Conservation (phyloP, 129 eudicot species). For the Tagetes erecta region DNA sequence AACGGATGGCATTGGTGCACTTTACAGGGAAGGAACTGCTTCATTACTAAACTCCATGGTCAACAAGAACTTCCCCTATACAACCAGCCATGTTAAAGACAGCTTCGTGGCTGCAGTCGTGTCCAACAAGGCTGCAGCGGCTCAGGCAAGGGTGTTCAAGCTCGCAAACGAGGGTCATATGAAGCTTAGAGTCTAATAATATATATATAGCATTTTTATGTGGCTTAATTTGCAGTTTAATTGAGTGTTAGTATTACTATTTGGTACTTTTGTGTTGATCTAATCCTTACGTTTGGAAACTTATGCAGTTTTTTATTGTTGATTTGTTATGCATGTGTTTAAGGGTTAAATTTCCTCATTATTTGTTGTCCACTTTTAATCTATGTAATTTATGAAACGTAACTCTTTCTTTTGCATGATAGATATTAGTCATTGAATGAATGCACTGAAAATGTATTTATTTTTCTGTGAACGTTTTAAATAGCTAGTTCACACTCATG, state of each 20-base stretch:
- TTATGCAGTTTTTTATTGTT: constrained; percentile 22
- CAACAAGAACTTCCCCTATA: constrained; percentile 51
- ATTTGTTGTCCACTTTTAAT: constrained; percentile 7
- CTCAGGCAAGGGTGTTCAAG: constrained; percentile 83
- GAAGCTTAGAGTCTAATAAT: constrained; percentile 49
- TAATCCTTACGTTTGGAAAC: constrained; percentile 25
- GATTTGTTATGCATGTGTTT: constrained; percentile 16
- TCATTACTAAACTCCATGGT: constrained; percentile 75
- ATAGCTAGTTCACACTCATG: not conserved
- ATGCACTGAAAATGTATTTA: not conserved
- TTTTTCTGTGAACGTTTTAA: not conserved
- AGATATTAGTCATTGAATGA: not conserved
- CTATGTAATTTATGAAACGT: constrained; percentile 9
- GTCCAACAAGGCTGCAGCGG: constrained; percentile 73
- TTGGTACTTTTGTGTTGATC: constrained; percentile 17
- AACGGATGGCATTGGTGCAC: constrained; percentile 63
- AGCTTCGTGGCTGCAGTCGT: constrained; percentile 54
- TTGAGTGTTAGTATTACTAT: constrained; percentile 31
- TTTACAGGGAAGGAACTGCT: constrained; percentile 82
- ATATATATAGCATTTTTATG: constrained; percentile 21
- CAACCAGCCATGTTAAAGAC: constrained; percentile 67
- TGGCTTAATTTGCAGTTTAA: not conserved
- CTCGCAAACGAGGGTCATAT: constrained; percentile 73
- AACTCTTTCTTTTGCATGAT: constrained; percentile 14
- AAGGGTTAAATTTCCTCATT: constrained; percentile 27